phyloP scores from a whole-genome alignment of 2,329 filamentous ascomycete genomes.

The Hypoxylon sp. region DNA sequence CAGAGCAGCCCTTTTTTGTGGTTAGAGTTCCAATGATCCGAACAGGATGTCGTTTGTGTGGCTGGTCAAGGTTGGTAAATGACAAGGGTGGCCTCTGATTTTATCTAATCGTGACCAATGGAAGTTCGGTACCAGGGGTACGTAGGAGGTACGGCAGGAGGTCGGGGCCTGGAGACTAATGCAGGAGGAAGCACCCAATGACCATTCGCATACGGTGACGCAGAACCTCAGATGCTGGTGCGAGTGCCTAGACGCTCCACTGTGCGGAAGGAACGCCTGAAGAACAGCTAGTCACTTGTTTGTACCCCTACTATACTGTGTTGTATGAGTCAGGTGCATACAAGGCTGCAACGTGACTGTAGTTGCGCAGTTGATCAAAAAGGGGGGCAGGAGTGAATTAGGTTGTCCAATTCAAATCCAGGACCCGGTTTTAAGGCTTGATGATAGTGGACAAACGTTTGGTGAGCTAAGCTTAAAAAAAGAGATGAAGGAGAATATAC shows the following conservation, averaged over 20 bases:
- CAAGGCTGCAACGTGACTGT: neutral
- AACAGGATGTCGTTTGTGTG: constrained; percentile 29
- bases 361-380: neutral
- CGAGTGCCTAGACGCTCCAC: constrained; percentile 28
- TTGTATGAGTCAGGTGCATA: constrained; percentile 25
- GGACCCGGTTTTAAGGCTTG: constrained; percentile 4
- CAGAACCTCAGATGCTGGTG: constrained; percentile 19
- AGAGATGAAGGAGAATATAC: neutral
- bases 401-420: neutral
- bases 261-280: constrained; percentile 10
- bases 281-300: constrained; percentile 15
- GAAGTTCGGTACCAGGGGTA: constrained; percentile 18
- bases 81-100: constrained; percentile 27
- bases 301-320: constrained; percentile 15
- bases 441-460: constrained; percentile 4
- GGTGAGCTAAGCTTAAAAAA: constrained; percentile 6
- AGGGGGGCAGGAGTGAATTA: constrained; percentile 2
- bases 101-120: constrained; percentile 30
- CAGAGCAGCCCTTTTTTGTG: constrained; percentile 15
- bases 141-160: constrained; percentile 28
- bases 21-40: constrained; percentile 9
- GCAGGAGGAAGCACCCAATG: constrained; percentile 41
- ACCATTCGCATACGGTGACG: constrained; percentile 31
- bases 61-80: constrained; percentile 33
- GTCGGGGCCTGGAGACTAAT: constrained; percentile 35